phyloP scores from a whole-genome alignment of 116 monocot species.

The Posidonia oceanica region DNA sequence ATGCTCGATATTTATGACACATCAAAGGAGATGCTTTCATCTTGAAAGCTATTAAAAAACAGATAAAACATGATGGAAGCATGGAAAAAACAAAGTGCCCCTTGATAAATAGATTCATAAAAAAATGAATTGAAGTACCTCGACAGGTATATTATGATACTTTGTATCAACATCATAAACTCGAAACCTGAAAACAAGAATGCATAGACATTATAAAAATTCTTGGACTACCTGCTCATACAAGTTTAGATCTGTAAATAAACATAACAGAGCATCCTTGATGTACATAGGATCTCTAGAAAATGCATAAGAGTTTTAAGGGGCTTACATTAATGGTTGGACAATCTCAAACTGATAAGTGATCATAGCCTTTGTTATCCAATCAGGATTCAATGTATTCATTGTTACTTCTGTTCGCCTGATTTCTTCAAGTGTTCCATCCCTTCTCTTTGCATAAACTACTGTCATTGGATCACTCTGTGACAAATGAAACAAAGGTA shows the following conservation, averaged over 20 bases:
- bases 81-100: background rate
- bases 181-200: conserved; percentile 36
- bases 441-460: conserved; percentile 31
- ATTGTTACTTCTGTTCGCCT: conserved; percentile 66
- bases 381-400: conserved; percentile 51
- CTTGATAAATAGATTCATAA: background rate
- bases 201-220: background rate
- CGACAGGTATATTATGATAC: conserved; percentile 43
- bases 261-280: background rate
- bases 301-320: background rate
- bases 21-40: no score
- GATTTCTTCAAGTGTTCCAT: conserved; percentile 48
- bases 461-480: conserved; percentile 76
- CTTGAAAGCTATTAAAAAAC: no score
- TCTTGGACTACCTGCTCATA: background rate
- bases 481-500: background rate
- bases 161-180: conserved; percentile 57
- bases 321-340: conserved; percentile 51
- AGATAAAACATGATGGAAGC: no score
- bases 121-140: conserved; percentile 24
- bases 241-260: background rate
- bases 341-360: conserved; percentile 72
- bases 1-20: no score
- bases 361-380: conserved; percentile 54
- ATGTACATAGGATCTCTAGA: background rate